These are phyloP conservation scores for Starmera pachycereana DNA, from an alignment of 805 yeast species.

Conservation along the genomic window DNA sequence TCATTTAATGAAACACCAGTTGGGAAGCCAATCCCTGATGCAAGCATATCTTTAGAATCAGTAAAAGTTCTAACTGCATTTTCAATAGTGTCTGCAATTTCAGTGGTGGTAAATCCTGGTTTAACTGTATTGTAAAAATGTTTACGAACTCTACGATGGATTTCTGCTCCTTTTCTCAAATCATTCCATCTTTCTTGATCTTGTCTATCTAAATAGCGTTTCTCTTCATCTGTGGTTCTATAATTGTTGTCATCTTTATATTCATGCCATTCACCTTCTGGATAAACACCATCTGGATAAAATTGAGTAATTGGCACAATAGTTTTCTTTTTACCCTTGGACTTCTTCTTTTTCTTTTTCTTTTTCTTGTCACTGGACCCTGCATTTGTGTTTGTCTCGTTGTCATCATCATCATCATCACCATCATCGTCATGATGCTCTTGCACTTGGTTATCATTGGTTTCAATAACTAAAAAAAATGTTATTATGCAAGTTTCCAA, in stretches of 20 bases:
- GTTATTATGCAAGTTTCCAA: too few species aligned
- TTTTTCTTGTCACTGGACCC: slow-evolving; percentile 19
- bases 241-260: slow-evolving; percentile 54
- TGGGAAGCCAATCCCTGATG: slow-evolving; percentile 95
- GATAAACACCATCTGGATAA: slow-evolving; percentile 65
- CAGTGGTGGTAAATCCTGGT: slow-evolving; percentile 90
- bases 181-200: slow-evolving; percentile 64
- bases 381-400: slow-evolving; percentile 5
- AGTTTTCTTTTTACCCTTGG: slow-evolving; percentile 42
- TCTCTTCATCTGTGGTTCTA: slow-evolving; percentile 81
- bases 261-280: slow-evolving; percentile 83
- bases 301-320: slow-evolving; percentile 53
- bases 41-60: slow-evolving; percentile 45
- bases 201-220: slow-evolving; percentile 62
- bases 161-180: slow-evolving; percentile 91
- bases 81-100: slow-evolving; percentile 84
- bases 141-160: slow-evolving; percentile 83
- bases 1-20: slow-evolving; percentile 93
- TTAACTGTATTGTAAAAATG: slow-evolving; percentile 63
- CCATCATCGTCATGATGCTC: slow-evolving; percentile 24
- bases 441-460: slow-evolving; percentile 14
- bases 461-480: background rate
- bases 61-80: slow-evolving; percentile 69
- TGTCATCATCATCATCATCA: slow-evolving; percentile 16
- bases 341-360: slow-evolving; percentile 50